Conservation (phyloP, 2,329 filamentous ascomycete species). For the Apiospora kogelbergensis region DNA sequence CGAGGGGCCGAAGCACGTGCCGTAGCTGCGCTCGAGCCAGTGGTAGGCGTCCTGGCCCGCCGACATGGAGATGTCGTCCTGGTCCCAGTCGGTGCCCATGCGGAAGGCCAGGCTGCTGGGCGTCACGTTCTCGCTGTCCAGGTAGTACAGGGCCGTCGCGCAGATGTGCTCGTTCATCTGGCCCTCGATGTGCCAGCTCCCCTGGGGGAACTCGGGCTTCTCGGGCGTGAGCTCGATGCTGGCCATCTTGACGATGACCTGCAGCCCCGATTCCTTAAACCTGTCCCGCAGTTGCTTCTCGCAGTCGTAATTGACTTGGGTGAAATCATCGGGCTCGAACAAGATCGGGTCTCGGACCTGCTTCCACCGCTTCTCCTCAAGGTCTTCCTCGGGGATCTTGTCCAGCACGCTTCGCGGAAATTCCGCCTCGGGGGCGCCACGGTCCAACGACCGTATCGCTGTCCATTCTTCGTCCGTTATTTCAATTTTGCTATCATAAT, state of each 20-base stretch:
- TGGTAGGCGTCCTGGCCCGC: constrained; percentile 13
- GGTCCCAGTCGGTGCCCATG: constrained; percentile 17
- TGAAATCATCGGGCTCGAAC: constrained; percentile 17
- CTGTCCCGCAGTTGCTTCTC: neutral
- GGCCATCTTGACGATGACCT: constrained; percentile 61
- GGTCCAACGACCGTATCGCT: neutral
- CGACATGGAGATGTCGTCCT: neutral
- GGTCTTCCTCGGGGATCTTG: neutral
- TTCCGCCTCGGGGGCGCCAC: no score
- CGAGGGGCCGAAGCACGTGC: neutral
- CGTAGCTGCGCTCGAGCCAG: constrained; percentile 11
- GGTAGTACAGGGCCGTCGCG: constrained; percentile 21
- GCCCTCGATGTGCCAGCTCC: constrained; percentile 43
- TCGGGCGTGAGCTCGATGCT: constrained; percentile 58
- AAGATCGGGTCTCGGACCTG: constrained; percentile 17
- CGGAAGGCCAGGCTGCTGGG: constrained; percentile 54
- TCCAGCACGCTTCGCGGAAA: neutral
- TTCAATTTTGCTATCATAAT: no score
- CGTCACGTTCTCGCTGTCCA: constrained; percentile 45
- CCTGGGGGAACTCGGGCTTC: constrained; percentile 47
- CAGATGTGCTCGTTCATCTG: constrained; percentile 23
- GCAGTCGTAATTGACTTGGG: neutral
- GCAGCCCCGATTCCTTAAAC: neutral
- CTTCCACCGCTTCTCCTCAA: neutral
- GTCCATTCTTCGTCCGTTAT: neutral